Evolutionary conservation across 2,329 filamentous ascomycete species (phyloP).

Genomic region (Ramularia collo-cygni): DNA sequence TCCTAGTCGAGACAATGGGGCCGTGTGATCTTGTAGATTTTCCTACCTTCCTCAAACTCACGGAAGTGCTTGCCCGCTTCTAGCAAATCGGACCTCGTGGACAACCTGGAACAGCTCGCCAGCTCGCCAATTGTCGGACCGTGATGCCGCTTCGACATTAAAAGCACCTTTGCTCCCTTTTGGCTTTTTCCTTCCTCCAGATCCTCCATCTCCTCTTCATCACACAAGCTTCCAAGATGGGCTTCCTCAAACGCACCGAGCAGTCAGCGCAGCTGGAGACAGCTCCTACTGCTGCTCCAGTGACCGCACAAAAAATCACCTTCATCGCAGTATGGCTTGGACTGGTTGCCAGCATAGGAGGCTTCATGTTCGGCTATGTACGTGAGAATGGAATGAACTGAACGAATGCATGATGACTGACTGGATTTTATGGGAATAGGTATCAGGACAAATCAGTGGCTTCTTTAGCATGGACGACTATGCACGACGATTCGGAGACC

Average conservation of each 20-base stretch:
- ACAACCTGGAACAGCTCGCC: no score
- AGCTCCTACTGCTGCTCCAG: constrained; percentile 12
- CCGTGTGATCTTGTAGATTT: no score
- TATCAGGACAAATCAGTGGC: constrained; percentile 52
- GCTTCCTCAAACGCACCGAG: constrained; percentile 30
- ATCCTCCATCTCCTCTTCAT: background rate
- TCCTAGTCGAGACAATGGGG: no score
- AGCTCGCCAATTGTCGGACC: no score
- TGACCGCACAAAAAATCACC: constrained; percentile 24
- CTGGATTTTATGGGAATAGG: constrained; percentile 50
- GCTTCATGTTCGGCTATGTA: constrained; percentile 50
- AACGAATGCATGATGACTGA: no score
- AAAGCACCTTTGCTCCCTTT: no score
- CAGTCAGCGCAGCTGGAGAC: constrained; percentile 26
- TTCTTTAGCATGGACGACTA: constrained; percentile 45
- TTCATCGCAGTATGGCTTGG: constrained; percentile 47
- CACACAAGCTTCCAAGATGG: constrained; percentile 17
- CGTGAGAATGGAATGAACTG: no score
- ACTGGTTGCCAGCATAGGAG: constrained; percentile 51
- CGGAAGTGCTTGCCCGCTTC: no score
- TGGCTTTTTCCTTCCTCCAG: background rate
- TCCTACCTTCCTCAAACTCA: no score
- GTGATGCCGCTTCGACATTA: no score
- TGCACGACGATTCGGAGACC: constrained; percentile 49
- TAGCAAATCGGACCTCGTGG: no score